Conservation (phyloP, 1,139 yeast species). For the Candida sojae region DNA sequence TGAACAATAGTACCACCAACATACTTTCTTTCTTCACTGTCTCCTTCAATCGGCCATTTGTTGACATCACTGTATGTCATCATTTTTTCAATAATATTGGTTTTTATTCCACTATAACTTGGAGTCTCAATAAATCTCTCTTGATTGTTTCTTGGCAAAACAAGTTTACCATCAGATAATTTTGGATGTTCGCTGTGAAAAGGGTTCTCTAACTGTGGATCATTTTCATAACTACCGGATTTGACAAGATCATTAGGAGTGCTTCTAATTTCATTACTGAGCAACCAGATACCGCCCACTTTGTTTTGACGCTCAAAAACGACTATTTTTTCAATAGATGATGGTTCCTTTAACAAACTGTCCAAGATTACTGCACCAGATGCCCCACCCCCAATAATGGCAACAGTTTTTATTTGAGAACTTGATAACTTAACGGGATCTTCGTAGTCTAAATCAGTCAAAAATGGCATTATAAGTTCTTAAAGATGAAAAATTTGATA, state of each 20-base stretch:
- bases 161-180: constrained; percentile 6
- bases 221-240: constrained; percentile 25
- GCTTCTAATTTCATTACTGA: constrained; percentile 21
- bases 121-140: constrained; percentile 39
- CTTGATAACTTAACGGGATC: constrained; percentile 12
- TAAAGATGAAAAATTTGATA: neutral
- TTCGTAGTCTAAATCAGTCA: constrained; percentile 11
- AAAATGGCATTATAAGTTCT: constrained; percentile 13
- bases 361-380: constrained; percentile 50
- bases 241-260: constrained; percentile 26
- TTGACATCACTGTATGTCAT: constrained; percentile 47
- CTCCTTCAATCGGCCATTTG: constrained; percentile 30
- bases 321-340: constrained; percentile 21
- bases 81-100: constrained; percentile 44
- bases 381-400: constrained; percentile 57
- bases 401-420: constrained; percentile 29
- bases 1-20: constrained; percentile 30
- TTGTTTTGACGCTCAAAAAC: constrained; percentile 30
- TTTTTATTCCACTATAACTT: constrained; percentile 36
- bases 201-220: constrained; percentile 35
- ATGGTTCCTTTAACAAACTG: constrained; percentile 32
- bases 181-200: constrained; percentile 15
- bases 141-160: constrained; percentile 14
- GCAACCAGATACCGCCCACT: constrained; percentile 37
- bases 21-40: constrained; percentile 24